Evolutionary conservation across 352 stramenopile species (phyloP), one percentile per base, ranked within the genome.

Genomic region (Phytophthora fragariae): DNA sequence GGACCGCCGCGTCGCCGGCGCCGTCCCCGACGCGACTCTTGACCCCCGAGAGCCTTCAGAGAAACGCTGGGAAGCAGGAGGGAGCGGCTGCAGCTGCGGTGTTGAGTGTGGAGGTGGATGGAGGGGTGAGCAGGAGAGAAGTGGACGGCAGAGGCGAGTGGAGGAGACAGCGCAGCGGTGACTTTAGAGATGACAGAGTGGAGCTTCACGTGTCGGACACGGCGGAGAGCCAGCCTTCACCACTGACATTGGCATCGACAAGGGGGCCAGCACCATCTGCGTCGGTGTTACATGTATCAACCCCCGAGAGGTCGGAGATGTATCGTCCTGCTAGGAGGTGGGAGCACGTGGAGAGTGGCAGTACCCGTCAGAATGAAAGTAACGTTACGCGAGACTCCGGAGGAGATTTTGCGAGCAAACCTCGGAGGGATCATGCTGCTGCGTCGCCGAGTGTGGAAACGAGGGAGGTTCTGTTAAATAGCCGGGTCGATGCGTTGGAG

Each of bases 401-500:
- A 14, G n/a, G 2, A 5, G 10, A 8, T n/a, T 31, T 31, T 29
- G 17, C 14, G 17, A 71, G 44, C 24, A 65, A 9, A 35, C 7
- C 14, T 12, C 46, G 12, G 12, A 21, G 41, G 29, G 44, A 62
- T 55, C 21, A 46, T 29, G 37, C 3, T 29, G 37, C 3, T 2
- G 11, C 19, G 46, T 7, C n/a, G 19, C 31, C 19, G 5, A 50
- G 35, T 54, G 6, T n/a, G 15, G 37, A n/a, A 10, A 47, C 49
- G 9, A 70, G 35, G 15, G 72, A 78, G 44, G 17, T 21, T 2
- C 64, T 93, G 11, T 58, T 93, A 21, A 65, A 84, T 37, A 88
- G 62, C 21, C 84, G 86, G 3, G 76, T 92, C 1, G 29, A 67
- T 9, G 86, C 86, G 3, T 76, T 93, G 7, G 86, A 93, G 47